These are phyloP conservation scores for Spathaspora boniae DNA, from an alignment of 805 yeast genomes.

Conservation along the genomic window DNA sequence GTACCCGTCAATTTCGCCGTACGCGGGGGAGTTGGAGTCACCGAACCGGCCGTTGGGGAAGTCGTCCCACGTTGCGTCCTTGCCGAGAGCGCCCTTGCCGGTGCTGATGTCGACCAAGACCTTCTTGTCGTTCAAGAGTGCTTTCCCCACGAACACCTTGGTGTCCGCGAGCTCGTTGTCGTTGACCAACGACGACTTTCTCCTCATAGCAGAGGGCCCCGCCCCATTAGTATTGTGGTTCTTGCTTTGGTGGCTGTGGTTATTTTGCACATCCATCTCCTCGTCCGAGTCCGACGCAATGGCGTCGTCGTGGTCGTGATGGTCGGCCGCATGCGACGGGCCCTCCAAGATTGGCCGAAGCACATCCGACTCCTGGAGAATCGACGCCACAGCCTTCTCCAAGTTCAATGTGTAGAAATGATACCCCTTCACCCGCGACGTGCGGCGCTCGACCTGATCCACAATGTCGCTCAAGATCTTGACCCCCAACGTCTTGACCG, in stretches of 20 bases:
- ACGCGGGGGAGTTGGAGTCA: slow-evolving; percentile 93
- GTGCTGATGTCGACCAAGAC: slow-evolving; percentile 72
- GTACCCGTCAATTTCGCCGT: slow-evolving; percentile 97
- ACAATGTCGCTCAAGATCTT: slow-evolving; percentile 64
- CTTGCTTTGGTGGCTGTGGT: slow-evolving; percentile 1
- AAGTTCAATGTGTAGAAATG: slow-evolving; percentile 92
- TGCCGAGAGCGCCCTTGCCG: slow-evolving; percentile 80
- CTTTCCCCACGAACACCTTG: slow-evolving; percentile 20
- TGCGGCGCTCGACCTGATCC: slow-evolving; percentile 48
- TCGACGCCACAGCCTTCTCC: slow-evolving; percentile 87
- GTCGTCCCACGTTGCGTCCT: slow-evolving; percentile 96
- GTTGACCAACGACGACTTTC: slow-evolving; percentile 36
- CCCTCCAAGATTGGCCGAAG: slow-evolving; percentile 45
- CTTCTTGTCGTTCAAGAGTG: slow-evolving; percentile 36
- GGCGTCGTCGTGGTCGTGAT: slow-evolving; percentile 31
- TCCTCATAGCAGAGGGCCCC: no score
- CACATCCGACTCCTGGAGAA: slow-evolving; percentile 60
- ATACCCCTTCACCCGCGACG: slow-evolving; percentile 71
- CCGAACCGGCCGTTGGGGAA: slow-evolving; percentile 95
- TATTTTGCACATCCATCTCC: slow-evolving; percentile 11
- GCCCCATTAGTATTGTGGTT: no score
- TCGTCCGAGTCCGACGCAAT: slow-evolving; percentile 39
- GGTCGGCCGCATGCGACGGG: slow-evolving; percentile 19
- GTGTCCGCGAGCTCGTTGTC: slow-evolving; percentile 35
- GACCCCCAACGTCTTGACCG: slow-evolving; percentile 81